A percentile compares a stretch with the other conserved stretches of the same genome.
Evolutionary conservation across 1,284 basidiomycete species (phyloP).

Genomic region (Ceratobasidium papillatum): DNA sequence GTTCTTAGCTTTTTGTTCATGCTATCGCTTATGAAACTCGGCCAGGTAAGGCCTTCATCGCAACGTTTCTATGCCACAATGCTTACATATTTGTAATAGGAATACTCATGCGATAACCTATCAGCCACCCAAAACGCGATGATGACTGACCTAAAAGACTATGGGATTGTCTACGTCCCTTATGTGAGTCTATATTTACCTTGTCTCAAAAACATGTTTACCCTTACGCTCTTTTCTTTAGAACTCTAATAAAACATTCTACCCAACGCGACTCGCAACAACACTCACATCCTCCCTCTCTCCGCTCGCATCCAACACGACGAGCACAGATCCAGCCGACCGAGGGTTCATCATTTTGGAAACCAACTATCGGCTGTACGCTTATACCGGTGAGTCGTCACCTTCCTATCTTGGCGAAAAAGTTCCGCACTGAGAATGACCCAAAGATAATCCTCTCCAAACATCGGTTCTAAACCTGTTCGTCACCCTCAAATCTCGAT

Average conservation of each 20-base stretch:
- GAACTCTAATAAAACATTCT: slow-evolving; percentile 69
- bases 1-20: slow-evolving; percentile 95
- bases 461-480: slow-evolving; percentile 97
- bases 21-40: slow-evolving; percentile 92
- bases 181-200: slow-evolving; percentile 55
- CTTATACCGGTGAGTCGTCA: slow-evolving; percentile 83
- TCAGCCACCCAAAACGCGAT: slow-evolving; percentile 85
- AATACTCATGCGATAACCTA: slow-evolving; percentile 87
- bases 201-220: background rate
- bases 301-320: slow-evolving; percentile 64
- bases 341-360: slow-evolving; percentile 97
- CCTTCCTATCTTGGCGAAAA: background rate
- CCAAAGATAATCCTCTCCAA: slow-evolving; percentile 88
- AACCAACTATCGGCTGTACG: slow-evolving; percentile 98
- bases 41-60: slow-evolving; percentile 63
- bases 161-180: slow-evolving; percentile 90
- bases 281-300: slow-evolving; percentile 83
- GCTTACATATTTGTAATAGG: slow-evolving; percentile 58
- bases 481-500: slow-evolving; percentile 89
- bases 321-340: slow-evolving; percentile 61
- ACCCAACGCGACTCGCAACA: slow-evolving; percentile 95
- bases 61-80: background rate
- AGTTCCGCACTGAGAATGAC: background rate
- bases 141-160: slow-evolving; percentile 91
- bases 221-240: background rate